Percentiles rank a stretch among this genome's conserved stretches.
Conservation (phyloP, 1,284 basidiomycete species). For the Ceratobasidium sp. region DNA sequence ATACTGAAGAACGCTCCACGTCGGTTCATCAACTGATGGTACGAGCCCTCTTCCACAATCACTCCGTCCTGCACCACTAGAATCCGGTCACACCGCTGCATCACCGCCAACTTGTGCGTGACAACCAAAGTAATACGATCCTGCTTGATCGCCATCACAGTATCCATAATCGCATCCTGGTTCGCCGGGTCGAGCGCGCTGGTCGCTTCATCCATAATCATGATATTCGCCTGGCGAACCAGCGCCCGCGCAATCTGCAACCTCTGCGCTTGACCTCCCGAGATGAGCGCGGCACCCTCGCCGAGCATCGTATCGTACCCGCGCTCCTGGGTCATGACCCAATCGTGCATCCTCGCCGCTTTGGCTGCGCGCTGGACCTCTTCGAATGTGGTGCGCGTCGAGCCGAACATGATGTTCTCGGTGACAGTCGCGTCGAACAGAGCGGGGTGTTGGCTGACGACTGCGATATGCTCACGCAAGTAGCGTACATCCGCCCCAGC, state of each 20-base stretch:
- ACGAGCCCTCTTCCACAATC: constrained; percentile 85
- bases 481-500: constrained; percentile 72
- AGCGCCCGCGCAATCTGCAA: constrained; percentile 93
- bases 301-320: constrained; percentile 90
- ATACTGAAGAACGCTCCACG: constrained; percentile 85
- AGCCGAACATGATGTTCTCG: constrained; percentile 90
- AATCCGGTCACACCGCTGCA: constrained; percentile 92
- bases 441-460: constrained; percentile 87
- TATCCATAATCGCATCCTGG: constrained; percentile 82
- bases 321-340: constrained; percentile 81
- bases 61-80: constrained; percentile 83
- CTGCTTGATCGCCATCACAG: constrained; percentile 73
- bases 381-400: constrained; percentile 60
- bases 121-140: constrained; percentile 89
- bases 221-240: constrained; percentile 74
- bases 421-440: constrained; percentile 87
- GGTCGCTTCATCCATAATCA: constrained; percentile 96
- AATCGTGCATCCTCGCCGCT: constrained; percentile 87
- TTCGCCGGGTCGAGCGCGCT: constrained; percentile 88
- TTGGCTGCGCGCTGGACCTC: constrained; percentile 79
- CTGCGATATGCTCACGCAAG: constrained; percentile 84
- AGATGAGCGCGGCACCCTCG: constrained; percentile 88
- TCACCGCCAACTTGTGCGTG: constrained; percentile 92
- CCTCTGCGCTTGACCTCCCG: constrained; percentile 95
- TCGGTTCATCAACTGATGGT: constrained; percentile 74